Conservation (phyloP, 306 rosid species). For the Rubus idaeus region DNA sequence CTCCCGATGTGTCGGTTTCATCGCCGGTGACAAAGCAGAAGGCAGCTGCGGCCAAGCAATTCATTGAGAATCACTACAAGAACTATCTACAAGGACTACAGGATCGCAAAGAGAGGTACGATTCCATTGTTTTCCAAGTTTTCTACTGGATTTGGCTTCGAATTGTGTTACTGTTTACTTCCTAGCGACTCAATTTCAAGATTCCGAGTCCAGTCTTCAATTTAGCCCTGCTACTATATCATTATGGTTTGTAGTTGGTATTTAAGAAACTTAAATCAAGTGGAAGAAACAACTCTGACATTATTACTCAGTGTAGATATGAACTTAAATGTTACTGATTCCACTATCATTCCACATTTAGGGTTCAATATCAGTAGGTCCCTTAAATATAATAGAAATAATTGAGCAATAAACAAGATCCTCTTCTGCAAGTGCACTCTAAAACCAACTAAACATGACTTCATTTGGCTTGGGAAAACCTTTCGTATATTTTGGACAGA, state of each 20-base stretch:
- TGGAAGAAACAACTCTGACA: not conserved
- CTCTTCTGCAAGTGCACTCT: not conserved
- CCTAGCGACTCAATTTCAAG: too few species aligned
- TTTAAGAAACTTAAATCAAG: not conserved
- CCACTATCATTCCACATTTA: not conserved
- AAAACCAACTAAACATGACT: not conserved
- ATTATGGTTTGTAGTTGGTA: not conserved
- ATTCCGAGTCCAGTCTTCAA: not conserved
- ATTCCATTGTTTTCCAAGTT: not conserved
- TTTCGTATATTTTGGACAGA: not conserved
- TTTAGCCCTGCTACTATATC: not conserved
- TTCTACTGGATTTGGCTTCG: slow-evolving; percentile 6
- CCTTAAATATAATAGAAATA: too few species aligned
- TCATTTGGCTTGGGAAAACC: not conserved
- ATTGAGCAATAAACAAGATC: not conserved
- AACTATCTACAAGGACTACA: slow-evolving; percentile 90
- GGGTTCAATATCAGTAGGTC: not conserved
- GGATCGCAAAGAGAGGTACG: slow-evolving; percentile 92
- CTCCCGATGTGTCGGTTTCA: slow-evolving; percentile 77
- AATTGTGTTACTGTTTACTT: not conserved
- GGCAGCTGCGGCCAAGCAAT: slow-evolving; percentile 91
- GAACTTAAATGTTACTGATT: not conserved
- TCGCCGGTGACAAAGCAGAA: slow-evolving; percentile 96
- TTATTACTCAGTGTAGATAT: not conserved
- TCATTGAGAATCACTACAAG: slow-evolving; percentile 97